Base-by-base conservation (phyloP, 306 rosid genomes). In the Crotalaria pallida region DNA sequence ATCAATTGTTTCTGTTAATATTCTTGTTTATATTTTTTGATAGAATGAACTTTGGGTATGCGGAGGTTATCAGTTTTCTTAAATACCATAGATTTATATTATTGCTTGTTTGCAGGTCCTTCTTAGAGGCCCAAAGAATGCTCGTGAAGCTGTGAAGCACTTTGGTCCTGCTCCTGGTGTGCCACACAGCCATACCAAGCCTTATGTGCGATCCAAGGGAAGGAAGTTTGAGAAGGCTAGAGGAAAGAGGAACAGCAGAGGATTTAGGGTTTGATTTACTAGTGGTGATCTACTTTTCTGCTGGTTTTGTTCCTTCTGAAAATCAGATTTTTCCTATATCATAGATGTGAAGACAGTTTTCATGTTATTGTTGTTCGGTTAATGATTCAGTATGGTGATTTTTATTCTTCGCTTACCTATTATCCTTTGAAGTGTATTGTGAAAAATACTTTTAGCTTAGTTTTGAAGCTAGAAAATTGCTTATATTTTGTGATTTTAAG, bases 151-250 rank as follows among this genome's bases (percentile, higher is more conserved):
- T 0, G 96, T 90, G 74, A 90, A 86, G 78, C 96, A 90, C 74
- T 90, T 90, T 18, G 96, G 96, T 59, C 96, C 84, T 3, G 96
- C 96, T 7, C 96, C 96, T 29, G 96, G 96, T 71, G 96, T 90
- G 23, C 96, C 96, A 17, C 96, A 90, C 77, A 88, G 95, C 79
- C 90, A 90, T 81, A 66, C 86, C 45, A 90, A 90, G 49, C 96
- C 95, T 2, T 88, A 82, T 50, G 92, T 90, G 41, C 85, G 88
- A 59, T 12, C 90, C 0, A 90, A 86, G 83, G 95, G 95, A 53
- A 90, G 96, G 83, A 90, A 90, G 85, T 85, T 87, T 0, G 96
- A 90, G 84, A 84, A 13, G 75, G 96, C 96, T 3, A 85, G 96
- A 81, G 96, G 96, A 67, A 86, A 24, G 85, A 86, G 95, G 64